Evolutionary conservation across 139 green algal genomes (phyloP).

Genomic region (Chlorella sp.): DNA sequence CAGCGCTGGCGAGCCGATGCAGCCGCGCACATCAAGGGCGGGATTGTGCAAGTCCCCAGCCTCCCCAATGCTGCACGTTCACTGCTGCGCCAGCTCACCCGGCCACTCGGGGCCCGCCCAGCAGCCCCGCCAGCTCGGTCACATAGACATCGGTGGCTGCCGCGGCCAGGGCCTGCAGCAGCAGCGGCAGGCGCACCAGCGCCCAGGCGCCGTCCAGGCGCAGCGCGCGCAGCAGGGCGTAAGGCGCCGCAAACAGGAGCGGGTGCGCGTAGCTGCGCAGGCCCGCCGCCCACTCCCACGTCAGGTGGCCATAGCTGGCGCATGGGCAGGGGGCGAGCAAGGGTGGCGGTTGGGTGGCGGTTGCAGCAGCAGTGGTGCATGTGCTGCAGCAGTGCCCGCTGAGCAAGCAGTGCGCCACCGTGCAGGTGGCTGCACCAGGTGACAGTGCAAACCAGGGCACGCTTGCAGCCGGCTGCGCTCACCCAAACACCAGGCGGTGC

Average conservation of each 20-base stretch:
- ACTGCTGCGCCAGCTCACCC: constrained; percentile 11
- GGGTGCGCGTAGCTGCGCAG: constrained; percentile 70
- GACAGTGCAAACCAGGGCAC: too few species aligned
- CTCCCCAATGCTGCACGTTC: neutral
- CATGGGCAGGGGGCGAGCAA: neutral
- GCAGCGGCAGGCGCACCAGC: constrained; percentile 38
- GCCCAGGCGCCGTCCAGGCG: constrained; percentile 35
- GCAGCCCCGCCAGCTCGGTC: constrained; percentile 30
- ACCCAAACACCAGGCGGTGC: constrained; percentile 73
- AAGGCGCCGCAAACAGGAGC: constrained; percentile 64
- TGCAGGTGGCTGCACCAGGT: neutral
- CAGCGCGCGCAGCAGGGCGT: constrained; percentile 41
- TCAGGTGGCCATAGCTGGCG: constrained; percentile 72
- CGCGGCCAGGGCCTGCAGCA: constrained; percentile 59
- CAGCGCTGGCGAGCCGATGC: neutral
- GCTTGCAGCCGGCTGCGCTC: neutral
- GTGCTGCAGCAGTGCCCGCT: neutral
- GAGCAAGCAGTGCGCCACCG: neutral
- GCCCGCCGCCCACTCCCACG: constrained; percentile 76
- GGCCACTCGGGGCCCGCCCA: constrained; percentile 36
- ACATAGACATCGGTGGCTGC: constrained; percentile 53
- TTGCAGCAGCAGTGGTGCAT: neutral
- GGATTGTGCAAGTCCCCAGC: neutral
- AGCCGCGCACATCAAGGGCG: neutral
- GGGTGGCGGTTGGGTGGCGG: neutral